A percentile compares a stretch with the other conserved stretches of the same genome.
These are phyloP conservation scores for Linum usitatissimum DNA, from an alignment of 345 rosid species.

Conservation along the genomic window DNA sequence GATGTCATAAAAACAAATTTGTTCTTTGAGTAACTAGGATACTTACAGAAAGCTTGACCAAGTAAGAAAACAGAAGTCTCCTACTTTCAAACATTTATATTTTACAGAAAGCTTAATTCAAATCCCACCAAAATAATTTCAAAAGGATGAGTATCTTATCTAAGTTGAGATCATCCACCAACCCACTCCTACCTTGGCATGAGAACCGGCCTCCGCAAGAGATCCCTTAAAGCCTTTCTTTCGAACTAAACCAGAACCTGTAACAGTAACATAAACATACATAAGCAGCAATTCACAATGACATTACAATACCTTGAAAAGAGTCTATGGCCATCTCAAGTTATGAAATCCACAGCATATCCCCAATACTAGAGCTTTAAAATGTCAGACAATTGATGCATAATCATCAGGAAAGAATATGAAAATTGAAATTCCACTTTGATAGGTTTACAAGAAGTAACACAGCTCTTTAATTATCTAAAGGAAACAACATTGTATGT, in stretches of 20 bases:
- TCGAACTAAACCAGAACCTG: constrained; percentile 77
- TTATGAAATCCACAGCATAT: background rate
- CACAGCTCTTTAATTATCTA: too few relatives aligned
- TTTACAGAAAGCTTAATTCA: background rate
- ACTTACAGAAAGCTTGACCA: background rate
- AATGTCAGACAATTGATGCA: background rate
- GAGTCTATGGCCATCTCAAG: background rate
- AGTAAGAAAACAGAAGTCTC: too few relatives aligned
- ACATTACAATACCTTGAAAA: too few relatives aligned
- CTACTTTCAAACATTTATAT: background rate
- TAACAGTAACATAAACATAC: background rate
- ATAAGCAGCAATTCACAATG: background rate
- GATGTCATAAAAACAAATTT: background rate
- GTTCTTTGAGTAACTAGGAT: background rate
- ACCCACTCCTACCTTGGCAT: constrained; percentile 56
- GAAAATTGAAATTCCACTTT: background rate
- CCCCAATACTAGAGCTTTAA: background rate
- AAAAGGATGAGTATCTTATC: too few relatives aligned
- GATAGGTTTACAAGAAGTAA: too few relatives aligned
- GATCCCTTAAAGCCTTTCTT: constrained; percentile 79
- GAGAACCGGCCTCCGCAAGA: constrained; percentile 66
- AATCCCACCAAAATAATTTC: background rate
- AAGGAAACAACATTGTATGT: too few relatives aligned
- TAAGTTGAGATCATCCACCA: background rate
- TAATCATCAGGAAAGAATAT: background rate